Base-by-base conservation (phyloP, 1,284 basidiomycete genomes). In the Malassezia sympodialis region DNA sequence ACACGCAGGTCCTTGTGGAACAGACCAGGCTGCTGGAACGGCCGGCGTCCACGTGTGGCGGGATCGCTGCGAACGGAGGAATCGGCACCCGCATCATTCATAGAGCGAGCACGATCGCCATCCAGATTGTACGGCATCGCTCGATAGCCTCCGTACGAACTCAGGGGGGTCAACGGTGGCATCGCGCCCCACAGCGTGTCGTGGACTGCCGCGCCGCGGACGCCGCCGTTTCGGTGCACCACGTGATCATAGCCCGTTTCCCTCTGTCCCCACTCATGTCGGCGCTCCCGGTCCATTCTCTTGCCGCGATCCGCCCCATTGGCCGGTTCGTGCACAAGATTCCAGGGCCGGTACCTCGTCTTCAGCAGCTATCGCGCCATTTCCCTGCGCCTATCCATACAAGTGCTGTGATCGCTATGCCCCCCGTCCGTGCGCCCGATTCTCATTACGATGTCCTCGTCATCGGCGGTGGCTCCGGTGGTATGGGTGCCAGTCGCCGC, bases 1-100 rank as follows among this genome's bases (percentile, higher is more conserved):
- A 82, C 85, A 60, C 85, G 83, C 56, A 93, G 34, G 15, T 69
- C 67, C 19, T 65, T 61, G 24, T 62, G 52, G 41, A 67, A 69
- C 1, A 69, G 58, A 28, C 66, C 65, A 4, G 61, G 62, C 45
- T 66, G 61, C 45, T 65, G 66, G 57, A 67, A 69, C 8, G 65
- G 64, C 2, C 65, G 56, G 23, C 67, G 49, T 1, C 58, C 55
- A 4, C 49, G 50, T 8, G 32, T 24, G 6, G 27, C 28, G 28
- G 32, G 10, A 10, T 56, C 54, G 17, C 31, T 42, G 17, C 53
- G 53, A n/a, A 27, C 21, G 19, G 45, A 54, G 6, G 42, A 23
- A 1, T 41, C 35, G 15, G 43, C 47, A 6, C 12, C n/a, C 11
- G 17, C 41, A 19, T 28, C 53, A 6, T 32, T 6, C 17, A 11